Evolutionary conservation across 2,329 filamentous ascomycete species (phyloP), one percentile per base, ranked within the genome.

Genomic region (Aspergillus sp.): DNA sequence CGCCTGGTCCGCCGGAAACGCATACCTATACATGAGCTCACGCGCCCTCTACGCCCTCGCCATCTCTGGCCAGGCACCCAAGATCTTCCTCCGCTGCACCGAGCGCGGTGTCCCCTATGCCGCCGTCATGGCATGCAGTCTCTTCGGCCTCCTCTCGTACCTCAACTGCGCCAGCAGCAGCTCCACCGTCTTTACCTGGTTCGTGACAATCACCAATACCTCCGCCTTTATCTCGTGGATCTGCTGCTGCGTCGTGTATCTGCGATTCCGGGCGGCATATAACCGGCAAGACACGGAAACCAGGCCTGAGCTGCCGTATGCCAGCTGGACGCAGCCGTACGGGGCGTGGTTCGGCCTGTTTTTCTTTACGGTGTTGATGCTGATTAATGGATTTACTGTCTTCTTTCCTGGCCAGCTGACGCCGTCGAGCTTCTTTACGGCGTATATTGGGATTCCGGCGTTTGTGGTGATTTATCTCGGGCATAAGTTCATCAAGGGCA

Each of bases 61-160:
- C 8, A 57, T 74, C 15, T 72, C 75, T 40, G 69, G 69, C 0
- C 72, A 76, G n/a, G 75, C 74, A 2, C 75, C 75, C 0, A 61
- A 57, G 1, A 66, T 75, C 39, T 68, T 77, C 52, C 63, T 58
- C 33, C 60, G 61, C 11, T 55, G 81, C 76, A 58, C 79, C 71
- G 56, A 68, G 66, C 55, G 88, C 57, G 74, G 75, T 3, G 79
- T 86, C 2, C 87, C 87, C 0, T 83, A 83, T 69, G 75, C 71
- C 44, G 80, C 83, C 0, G 82, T 88, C 20, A 68, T 62, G 19
- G 66, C 79, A 24, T 79, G 80, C 2, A 77, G 83, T 1, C 66
- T 77, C 4, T 76, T 87, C 51, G 84, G 84, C n/a, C 77, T 86
- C 15, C 78, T 89, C 13, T 85, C 78, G 12, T 89, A 86, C 74